These are phyloP conservation scores for Leptographium galeiforme DNA, from an alignment of 2,329 filamentous ascomycete genomes.

Conservation along the genomic window DNA sequence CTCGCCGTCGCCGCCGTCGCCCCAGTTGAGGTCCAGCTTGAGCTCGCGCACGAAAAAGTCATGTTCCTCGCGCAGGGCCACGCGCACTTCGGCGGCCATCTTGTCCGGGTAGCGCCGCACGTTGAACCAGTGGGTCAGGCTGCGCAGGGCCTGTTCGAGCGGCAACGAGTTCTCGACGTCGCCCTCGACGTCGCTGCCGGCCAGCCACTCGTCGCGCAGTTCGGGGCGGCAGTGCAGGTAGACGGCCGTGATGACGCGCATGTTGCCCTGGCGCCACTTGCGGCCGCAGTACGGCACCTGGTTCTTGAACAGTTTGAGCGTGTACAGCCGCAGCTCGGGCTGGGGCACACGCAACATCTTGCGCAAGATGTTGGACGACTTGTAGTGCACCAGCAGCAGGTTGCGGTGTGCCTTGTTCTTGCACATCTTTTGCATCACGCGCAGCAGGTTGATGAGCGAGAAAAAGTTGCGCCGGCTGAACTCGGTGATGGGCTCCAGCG, in stretches of 20 bases:
- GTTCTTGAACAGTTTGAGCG: constrained; percentile 95
- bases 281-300: constrained; percentile 96
- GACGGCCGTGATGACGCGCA: constrained; percentile 95
- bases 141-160: constrained; percentile 78
- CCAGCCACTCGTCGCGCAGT: constrained; percentile 87
- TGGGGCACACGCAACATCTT: constrained; percentile 88
- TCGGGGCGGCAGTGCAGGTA: constrained; percentile 90
- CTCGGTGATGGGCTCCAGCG: constrained; percentile 65
- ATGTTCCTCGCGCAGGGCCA: constrained; percentile 55
- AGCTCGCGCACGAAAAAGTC: constrained; percentile 71
- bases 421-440: constrained; percentile 94
- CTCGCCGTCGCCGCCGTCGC: constrained; percentile 23
- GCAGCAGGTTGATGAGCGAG: constrained; percentile 85
- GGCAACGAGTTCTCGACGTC: constrained; percentile 89
- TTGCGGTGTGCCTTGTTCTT: constrained; percentile 92
- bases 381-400: constrained; percentile 87
- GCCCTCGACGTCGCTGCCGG: constrained; percentile 79
- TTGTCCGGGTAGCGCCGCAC: constrained; percentile 67
- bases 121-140: constrained; percentile 91
- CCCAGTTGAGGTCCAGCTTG: constrained; percentile 46
- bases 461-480: constrained; percentile 95
- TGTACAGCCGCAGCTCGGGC: constrained; percentile 76
- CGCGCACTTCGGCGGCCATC: constrained; percentile 47
- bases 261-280: constrained; percentile 96
- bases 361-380: constrained; percentile 80